Percentiles rank a stretch among this genome's conserved stretches.
Conservation (phyloP, 116 monocot genomes). For the Iris pallida region DNA sequence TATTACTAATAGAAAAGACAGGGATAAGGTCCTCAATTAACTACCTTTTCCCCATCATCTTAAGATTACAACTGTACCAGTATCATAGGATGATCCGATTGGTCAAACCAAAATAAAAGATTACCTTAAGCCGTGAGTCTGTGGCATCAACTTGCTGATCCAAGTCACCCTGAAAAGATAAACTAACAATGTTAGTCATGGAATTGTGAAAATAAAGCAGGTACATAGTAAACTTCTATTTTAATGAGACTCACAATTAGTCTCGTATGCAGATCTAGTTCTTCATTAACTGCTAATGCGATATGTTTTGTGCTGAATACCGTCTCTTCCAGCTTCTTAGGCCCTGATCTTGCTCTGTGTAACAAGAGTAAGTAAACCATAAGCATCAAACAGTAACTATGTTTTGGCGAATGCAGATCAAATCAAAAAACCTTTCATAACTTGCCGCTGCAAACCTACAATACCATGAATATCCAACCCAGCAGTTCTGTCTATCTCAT, state of each 20-base stretch:
- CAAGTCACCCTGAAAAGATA: conserved; percentile 44
- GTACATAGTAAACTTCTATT: neutral
- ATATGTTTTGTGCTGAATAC: conserved; percentile 82
- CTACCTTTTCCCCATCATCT: no score
- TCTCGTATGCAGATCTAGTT: conserved; percentile 64
- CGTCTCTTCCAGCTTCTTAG: conserved; percentile 72
- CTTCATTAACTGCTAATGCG: conserved; percentile 74
- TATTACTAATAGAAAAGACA: no score
- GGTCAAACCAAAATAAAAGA: neutral
- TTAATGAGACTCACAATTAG: conserved; percentile 45
- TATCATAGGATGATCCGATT: no score
- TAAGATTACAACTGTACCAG: no score
- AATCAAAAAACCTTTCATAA: conserved; percentile 51
- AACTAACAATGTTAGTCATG: neutral
- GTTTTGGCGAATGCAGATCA: neutral
- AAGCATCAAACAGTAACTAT: neutral
- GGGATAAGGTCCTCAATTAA: no score
- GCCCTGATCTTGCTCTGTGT: conserved; percentile 74
- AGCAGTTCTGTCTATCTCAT: conserved; percentile 29
- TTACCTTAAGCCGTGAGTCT: conserved; percentile 60
- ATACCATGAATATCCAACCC: conserved; percentile 45
- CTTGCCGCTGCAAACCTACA: conserved; percentile 45
- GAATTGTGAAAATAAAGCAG: neutral
- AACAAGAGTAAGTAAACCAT: conserved; percentile 2
- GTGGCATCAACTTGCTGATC: conserved; percentile 63